Percentiles rank a stretch among this genome's conserved stretches.
phyloP scores from a whole-genome alignment of 2,329 filamentous ascomycete genomes.

The Aspergillus sp. region DNA sequence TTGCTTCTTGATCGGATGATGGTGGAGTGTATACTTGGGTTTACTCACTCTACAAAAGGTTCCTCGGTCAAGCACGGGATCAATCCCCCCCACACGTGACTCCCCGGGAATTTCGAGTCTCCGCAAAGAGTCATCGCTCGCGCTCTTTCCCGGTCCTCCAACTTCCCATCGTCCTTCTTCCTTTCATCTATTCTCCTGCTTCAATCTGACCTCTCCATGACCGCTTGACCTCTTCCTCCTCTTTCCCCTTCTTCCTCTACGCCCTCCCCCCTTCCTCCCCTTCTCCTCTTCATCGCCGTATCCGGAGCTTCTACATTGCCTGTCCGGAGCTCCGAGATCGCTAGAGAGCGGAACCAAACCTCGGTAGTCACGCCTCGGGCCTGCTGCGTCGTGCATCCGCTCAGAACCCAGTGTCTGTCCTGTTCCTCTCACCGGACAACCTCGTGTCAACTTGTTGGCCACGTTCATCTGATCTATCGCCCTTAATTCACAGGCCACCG shows the following conservation, averaged over 20 bases:
- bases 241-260: background rate
- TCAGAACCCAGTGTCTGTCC: slow-evolving; percentile 1
- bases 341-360: slow-evolving; percentile 21
- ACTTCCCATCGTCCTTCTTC: slow-evolving; percentile 7
- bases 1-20: background rate
- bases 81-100: slow-evolving; percentile 24
- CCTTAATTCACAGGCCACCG: slow-evolving; percentile 21
- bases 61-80: slow-evolving; percentile 21
- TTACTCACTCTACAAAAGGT: no score
- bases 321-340: slow-evolving; percentile 7
- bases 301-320: background rate
- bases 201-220: background rate
- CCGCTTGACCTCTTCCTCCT: background rate
- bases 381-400: slow-evolving; percentile 6
- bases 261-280: background rate
- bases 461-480: slow-evolving; percentile 3
- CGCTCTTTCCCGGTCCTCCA: background rate
- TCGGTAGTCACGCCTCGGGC: slow-evolving; percentile 25
- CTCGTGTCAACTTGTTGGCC: slow-evolving; percentile 2
- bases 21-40: no score
- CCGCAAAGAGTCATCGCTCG: slow-evolving; percentile 20
- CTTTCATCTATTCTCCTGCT: slow-evolving; percentile 4
- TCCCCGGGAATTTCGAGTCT: slow-evolving; percentile 20
- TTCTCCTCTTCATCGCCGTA: background rate
- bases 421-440: slow-evolving; percentile 9